These are phyloP conservation scores for Ilex aquifolium DNA, from an alignment of 257 asterid species.

Conservation along the genomic window DNA sequence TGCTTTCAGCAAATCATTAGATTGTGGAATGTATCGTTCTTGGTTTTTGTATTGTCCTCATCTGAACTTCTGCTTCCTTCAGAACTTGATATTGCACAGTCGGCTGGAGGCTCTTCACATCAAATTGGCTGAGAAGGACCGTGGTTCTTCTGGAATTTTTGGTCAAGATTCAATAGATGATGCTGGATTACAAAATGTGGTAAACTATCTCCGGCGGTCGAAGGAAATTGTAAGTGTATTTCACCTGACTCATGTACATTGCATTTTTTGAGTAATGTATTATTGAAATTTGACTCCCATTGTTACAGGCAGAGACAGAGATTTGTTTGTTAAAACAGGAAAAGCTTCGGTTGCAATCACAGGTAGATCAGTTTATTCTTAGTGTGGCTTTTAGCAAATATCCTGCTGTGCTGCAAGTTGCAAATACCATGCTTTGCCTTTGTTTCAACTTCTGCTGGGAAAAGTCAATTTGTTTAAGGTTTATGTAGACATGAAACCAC, in stretches of 20 bases:
- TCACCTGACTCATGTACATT: neutral
- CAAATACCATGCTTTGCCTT: no score
- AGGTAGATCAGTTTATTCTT: conserved; percentile 22
- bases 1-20: neutral
- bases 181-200: conserved; percentile 71
- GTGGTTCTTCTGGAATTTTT: conserved; percentile 60
- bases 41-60: neutral
- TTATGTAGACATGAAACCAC: no score
- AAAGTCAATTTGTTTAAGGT: no score
- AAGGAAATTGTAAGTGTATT: conserved; percentile 59
- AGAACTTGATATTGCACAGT: conserved; percentile 77
- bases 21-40: neutral
- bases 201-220: conserved; percentile 81
- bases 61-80: conserved; percentile 6
- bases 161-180: conserved; percentile 41
- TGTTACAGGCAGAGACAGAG: conserved; percentile 66
- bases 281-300: neutral
- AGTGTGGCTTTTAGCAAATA: neutral
- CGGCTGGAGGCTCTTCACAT: conserved; percentile 86
- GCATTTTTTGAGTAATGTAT: neutral
- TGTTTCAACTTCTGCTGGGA: no score
- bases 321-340: conserved; percentile 83
- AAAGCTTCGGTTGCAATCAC: conserved; percentile 78
- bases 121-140: conserved; percentile 75
- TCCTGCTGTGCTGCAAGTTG: no score